Evolutionary conservation across 1,284 basidiomycete species (phyloP), one percentile per base, ranked within the genome.

Genomic region (Ceratobasidium theobromae): DNA sequence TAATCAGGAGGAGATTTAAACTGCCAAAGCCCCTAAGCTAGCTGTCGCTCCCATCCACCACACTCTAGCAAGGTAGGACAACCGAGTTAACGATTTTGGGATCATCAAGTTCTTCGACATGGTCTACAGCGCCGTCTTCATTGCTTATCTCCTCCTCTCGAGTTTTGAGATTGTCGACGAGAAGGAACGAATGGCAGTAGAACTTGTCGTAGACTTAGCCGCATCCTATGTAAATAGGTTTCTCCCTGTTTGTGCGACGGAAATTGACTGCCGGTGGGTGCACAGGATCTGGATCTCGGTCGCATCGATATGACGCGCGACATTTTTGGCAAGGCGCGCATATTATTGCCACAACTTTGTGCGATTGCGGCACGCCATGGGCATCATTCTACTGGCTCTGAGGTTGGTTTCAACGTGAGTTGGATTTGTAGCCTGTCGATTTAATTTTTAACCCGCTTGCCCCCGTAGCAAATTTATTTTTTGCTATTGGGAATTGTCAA

Each of bases 51-150:
- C 35, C 43, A 55, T 46, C 28, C 25, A 6, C 41, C 55, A 58
- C 55, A 43, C 55, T 6, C 25, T 48, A 12, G 4, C 40, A 21
- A 25, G n/a, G n/a, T n/a, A n/a, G n/a, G n/a, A 32, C 18, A 54
- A 3, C 5, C n/a, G 9, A 14, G 9, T 23, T n/a, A 14, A 46
- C 55, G 43, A 12, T 18, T 23, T 4, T 12, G 35, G 4, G 3
- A 35, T 40, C 18, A 18, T 55, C 35, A 28, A 55, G 38, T 43
- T 38, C 21, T n/a, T 6, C n/a, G 6, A 6, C 55, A 64, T 64
- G 58, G 58, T 64, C 16, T 64, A 64, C 58, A 64, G 43, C 48
- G 58, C 58, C 14, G 46, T 49, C 5, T 64, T 64, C 25, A 52
- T 64, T 27, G 32, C 48, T 35, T 52, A 52, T 18, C 48, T 64